These are phyloP conservation scores for Peniophora sp. DNA, from an alignment of 1,284 basidiomycete genomes.

Conservation along the genomic window DNA sequence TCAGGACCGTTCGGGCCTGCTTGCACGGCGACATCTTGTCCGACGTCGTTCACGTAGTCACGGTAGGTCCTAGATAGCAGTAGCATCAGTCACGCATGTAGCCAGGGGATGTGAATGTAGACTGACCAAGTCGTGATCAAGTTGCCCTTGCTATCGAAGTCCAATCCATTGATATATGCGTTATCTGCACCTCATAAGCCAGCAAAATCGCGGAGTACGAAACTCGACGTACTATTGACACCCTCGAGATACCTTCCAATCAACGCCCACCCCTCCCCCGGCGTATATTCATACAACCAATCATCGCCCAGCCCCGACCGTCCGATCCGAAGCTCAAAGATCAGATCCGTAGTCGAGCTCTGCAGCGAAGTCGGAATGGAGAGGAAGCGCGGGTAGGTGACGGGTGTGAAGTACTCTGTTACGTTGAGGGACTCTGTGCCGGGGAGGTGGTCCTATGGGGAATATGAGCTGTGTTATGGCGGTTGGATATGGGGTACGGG, in stretches of 20 bases:
- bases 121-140: constrained; percentile 30
- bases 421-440: constrained; percentile 29
- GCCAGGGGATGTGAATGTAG: background rate
- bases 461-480: background rate
- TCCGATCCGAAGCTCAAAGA: constrained; percentile 33
- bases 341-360: constrained; percentile 18
- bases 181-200: constrained; percentile 22
- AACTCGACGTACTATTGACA: constrained; percentile 22
- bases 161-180: constrained; percentile 37
- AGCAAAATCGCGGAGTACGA: background rate
- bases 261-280: constrained; percentile 23
- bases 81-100: background rate
- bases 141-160: constrained; percentile 26
- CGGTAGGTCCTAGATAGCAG: constrained; percentile 29
- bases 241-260: constrained; percentile 32
- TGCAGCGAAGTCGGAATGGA: constrained; percentile 14
- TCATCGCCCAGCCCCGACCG: constrained; percentile 34
- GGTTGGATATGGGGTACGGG: background rate
- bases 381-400: constrained; percentile 36
- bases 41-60: constrained; percentile 34
- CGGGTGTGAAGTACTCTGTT: constrained; percentile 25
- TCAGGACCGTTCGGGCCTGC: constrained; percentile 39
- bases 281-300: constrained; percentile 32
- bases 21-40: constrained; percentile 30
- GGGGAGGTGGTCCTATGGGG: constrained; percentile 25